These are phyloP conservation scores for Leptoxyphium fumago DNA, from an alignment of 2,329 filamentous ascomycete species.

Conservation along the genomic window DNA sequence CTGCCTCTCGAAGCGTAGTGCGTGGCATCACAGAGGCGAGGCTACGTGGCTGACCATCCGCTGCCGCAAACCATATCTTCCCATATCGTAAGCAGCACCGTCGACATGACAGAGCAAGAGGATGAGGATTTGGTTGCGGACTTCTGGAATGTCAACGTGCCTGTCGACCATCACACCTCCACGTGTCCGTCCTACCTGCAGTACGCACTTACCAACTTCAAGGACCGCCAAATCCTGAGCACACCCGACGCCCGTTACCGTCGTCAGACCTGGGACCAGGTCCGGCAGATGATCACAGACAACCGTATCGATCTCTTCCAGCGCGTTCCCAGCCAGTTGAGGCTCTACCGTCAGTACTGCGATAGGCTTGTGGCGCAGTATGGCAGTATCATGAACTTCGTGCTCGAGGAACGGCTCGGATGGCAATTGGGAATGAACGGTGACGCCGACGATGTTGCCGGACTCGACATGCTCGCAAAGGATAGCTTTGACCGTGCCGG, in stretches of 20 bases:
- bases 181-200: slow-evolving; percentile 60
- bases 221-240: slow-evolving; percentile 55
- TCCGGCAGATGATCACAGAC: slow-evolving; percentile 44
- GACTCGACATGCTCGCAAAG: not conserved
- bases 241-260: slow-evolving; percentile 54
- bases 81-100: too few relatives aligned
- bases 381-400: slow-evolving; percentile 65
- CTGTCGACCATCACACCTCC: slow-evolving; percentile 42
- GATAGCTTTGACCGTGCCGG: too few relatives aligned
- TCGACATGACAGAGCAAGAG: too few relatives aligned
- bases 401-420: slow-evolving; percentile 52
- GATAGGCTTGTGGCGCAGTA: slow-evolving; percentile 48
- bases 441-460: not conserved
- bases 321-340: slow-evolving; percentile 59
- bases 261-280: slow-evolving; percentile 53
- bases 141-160: slow-evolving; percentile 77
- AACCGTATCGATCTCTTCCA: slow-evolving; percentile 67
- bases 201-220: slow-evolving; percentile 38
- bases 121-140: slow-evolving; percentile 14
- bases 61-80: too few relatives aligned
- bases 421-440: slow-evolving; percentile 38
- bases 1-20: too few relatives aligned
- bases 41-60: too few relatives aligned
- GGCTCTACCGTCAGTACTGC: slow-evolving; percentile 61
- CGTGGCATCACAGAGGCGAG: too few relatives aligned